Evolutionary conservation across 768 basidiomycete species (phyloP), one percentile per base, ranked within the genome.

Genomic region (Hebeloma cylindrosporum): DNA sequence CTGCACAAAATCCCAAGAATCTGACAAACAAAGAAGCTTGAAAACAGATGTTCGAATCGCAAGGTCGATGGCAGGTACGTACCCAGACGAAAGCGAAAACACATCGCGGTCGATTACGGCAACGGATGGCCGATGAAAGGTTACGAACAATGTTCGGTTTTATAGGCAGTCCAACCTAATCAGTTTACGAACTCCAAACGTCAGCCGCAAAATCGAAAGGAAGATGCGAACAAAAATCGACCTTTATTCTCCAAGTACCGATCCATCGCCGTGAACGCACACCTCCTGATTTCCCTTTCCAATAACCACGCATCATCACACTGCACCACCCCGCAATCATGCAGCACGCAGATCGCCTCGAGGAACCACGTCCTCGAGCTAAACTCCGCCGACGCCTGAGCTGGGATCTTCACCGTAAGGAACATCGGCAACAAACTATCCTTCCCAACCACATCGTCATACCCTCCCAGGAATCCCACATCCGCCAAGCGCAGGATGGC

Each of bases 231-330:
- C n/a, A n/a, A n/a, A n/a, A n/a, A n/a, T n/a, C n/a, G n/a, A 72
- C 73, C 73, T 62, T 69, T 67, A 48, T 69, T 71, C 42, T 73
- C 68, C 40, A 75, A 32, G 60, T 72, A 77, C 43, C 61, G 66
- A 51, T 75, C 74, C 74, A 77, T 77, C 43, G 73, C 73, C 17
- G 63, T 64, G 53, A 77, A 77, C 23, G 72, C 72, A 54, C 66
- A 72, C 27, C 70, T 57, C 47, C 70, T 58, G 14, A 77, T 67
- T 56, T 77, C 74, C 48, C 73, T 59, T 60, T 77, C 74, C 18
- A 77, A 54, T 20, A 72, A 44, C 72, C 71, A 72, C 16, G 68
- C 70, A 64, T 77, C 74, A 40, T 75, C 71, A 55, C 74, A 77
- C 28, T 67, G 67, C 14, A 74, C 59, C 7, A 75, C 70, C 5